Evolutionary conservation across 495 filamentous ascomycete genomes (phyloP), one percentile per base, ranked within the genome.

Genomic region (Annulohypoxylon bovei): DNA sequence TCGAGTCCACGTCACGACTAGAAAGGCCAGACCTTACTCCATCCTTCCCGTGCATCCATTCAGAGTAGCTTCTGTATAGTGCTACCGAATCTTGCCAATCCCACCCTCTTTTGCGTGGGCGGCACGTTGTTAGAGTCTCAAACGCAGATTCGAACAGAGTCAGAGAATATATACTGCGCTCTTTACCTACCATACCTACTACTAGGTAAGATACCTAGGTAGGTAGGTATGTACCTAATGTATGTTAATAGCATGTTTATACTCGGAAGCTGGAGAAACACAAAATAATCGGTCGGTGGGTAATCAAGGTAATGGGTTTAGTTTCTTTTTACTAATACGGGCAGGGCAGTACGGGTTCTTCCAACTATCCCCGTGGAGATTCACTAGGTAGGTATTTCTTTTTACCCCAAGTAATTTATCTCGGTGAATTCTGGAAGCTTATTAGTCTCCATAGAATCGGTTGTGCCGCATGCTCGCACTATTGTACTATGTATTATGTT

Each of bases 1-100:
- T 68, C 49, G 16, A 65, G 56, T 72, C 70, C 70, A 72, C 65
- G 70, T 72, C 70, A 72, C 59, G 42, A 39, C 49, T 62, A 46
- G 56, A 56, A 40, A 61, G 65, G 60, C 70, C 42, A 68, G 70
- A 64, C 70, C 70, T 59, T 35, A 46, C 56, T 67, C 64, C 69
- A 72, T 58, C 60, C 27, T 56, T 8, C 53, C 69, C 60, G 32
- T 64, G 59, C 61, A 40, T 65, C 60, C 59, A 11, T 44, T 42
- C 59, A 64, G 40, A 65, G 60, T 52, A 53, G 59, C 39, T 39
- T 72, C 35, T 59, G 7, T 65, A 67, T 72, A 72, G 53, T 72
- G 64, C 54, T 72, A 65, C 55, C 63, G 59, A 72, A 60, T 67
- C 52, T 39, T 68, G 59, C 59, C 28, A 68, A 72, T 72, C 60